phyloP scores from a whole-genome alignment of 2,329 filamentous ascomycete genomes.

The Geoglossum cookeanum region DNA sequence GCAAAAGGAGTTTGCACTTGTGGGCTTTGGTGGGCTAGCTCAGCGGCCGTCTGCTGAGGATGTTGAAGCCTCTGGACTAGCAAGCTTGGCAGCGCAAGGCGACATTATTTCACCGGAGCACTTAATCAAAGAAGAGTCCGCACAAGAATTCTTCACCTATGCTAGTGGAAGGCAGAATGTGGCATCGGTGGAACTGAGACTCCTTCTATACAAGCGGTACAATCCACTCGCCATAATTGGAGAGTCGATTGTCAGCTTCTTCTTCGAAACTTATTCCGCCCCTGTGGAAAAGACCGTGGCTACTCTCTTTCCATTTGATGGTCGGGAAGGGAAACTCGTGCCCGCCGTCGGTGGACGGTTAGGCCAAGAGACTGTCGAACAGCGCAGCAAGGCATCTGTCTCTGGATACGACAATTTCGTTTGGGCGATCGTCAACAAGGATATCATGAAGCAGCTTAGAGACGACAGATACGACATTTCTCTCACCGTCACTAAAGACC shows the following conservation, averaged over 20 bases:
- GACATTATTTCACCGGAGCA: conserved; percentile 31
- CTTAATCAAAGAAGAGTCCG: conserved; percentile 66
- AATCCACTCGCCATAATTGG: conserved; percentile 52
- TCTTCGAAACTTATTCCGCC: conserved; percentile 55
- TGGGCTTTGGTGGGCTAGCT: conserved; percentile 52
- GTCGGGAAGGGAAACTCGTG: conserved; percentile 64
- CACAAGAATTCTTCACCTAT: conserved; percentile 74
- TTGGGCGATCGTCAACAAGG: conserved; percentile 90
- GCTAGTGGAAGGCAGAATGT: conserved; percentile 83
- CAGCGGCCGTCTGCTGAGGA: conserved; percentile 25
- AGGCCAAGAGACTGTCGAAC: conserved; percentile 36
- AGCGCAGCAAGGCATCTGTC: conserved; percentile 38
- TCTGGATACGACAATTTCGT: conserved; percentile 75
- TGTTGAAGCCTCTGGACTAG: conserved; percentile 22
- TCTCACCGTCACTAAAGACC: conserved; percentile 82
- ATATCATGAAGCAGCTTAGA: conserved; percentile 71
- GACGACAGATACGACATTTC: conserved; percentile 90
- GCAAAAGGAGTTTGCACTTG: conserved; percentile 64
- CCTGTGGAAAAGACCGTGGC: conserved; percentile 60
- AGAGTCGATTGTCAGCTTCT: conserved; percentile 52
- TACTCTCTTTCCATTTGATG: conserved; percentile 74
- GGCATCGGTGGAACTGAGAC: conserved; percentile 71
- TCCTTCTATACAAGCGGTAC: conserved; percentile 68
- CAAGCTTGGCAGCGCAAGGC: conserved; percentile 20
- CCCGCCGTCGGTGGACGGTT: conserved; percentile 41